These are phyloP conservation scores for Citrus reticulata DNA, from an alignment of 345 rosid genomes.

Conservation along the genomic window DNA sequence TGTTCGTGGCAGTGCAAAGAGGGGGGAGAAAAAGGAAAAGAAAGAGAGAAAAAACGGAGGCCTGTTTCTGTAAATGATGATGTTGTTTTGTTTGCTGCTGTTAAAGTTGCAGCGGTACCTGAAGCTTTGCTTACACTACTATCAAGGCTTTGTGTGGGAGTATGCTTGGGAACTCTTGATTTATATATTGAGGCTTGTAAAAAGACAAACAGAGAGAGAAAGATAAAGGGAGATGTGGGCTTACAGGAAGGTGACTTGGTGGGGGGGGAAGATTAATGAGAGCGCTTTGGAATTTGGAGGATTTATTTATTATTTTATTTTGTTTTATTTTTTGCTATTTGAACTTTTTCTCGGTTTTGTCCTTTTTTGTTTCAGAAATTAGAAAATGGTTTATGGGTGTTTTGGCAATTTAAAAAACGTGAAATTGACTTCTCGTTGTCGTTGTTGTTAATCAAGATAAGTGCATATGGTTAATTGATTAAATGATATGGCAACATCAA, in stretches of 20 bases:
- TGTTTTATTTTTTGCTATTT: neutral
- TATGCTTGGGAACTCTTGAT: neutral
- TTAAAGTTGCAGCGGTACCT: slow-evolving; percentile 19
- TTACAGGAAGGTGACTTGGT: slow-evolving; percentile 13
- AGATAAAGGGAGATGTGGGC: slow-evolving; percentile 5
- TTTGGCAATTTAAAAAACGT: slow-evolving; percentile 16
- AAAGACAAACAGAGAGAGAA: slow-evolving; percentile 7
- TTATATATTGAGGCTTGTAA: neutral
- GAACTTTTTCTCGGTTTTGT: neutral
- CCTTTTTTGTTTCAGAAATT: neutral
- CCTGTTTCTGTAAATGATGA: neutral
- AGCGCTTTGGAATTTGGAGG: slow-evolving; percentile 37
- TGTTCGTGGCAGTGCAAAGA: neutral
- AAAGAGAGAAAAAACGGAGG: neutral
- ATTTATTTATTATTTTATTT: neutral
- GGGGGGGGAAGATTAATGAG: neutral
- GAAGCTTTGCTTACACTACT: slow-evolving; percentile 11
- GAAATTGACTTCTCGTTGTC: slow-evolving; percentile 16
- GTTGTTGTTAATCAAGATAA: neutral
- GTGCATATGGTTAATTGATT: neutral
- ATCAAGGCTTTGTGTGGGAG: slow-evolving; percentile 3
- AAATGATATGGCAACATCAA: neutral
- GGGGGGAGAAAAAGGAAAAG: neutral
- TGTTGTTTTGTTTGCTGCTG: neutral
- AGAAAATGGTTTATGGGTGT: slow-evolving; percentile 3